Base-by-base conservation (phyloP, 495 filamentous ascomycete genomes). In the Neurospora sp. region DNA sequence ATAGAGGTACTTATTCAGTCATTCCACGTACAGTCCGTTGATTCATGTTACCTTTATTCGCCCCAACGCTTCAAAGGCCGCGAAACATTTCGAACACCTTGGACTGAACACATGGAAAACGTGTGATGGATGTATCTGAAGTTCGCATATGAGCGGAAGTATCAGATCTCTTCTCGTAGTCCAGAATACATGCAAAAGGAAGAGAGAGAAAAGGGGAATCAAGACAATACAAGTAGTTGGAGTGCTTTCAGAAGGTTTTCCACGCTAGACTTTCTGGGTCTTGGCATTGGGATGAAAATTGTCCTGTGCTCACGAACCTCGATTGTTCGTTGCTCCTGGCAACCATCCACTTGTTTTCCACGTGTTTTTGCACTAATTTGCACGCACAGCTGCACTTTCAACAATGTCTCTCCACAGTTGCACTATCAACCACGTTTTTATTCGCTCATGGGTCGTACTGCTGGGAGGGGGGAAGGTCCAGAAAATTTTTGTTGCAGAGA, bases 341-440 rank as follows among this genome's bases (percentile, higher is more conserved):
- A 65, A 65, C 53, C 53, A 7, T 27, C 53, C 12, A 31, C 6
- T 9, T 65, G 27, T 65, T 65, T 65, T 65, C 53, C 53, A 65
- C 53, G 53, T 65, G 53, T 27, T 61, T 65, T 14, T 65, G 31
- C 53, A 59, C 20, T 12, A 9, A 59, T 53, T 9, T 48, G 37
- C 70, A 38, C 70, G 70, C 14, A 38, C 44, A 68, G 44, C 42
- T 65, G 27, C 53, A 65, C 69, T 69, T 69, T 71, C 69, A 70
- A 22, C 53, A 72, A 31, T 27, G 48, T 27, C 71, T 61, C 73
- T 72, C 73, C 73, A 74, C 73, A 74, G 53, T 70, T 70, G 72
- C 38, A 40, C 61, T 39, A 38, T 42, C 38, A 68, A 22, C 39
- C 37, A 68, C 70, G 31, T 41, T 74, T 65, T 72, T 69, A 74